Conservation (phyloP, 495 filamentous ascomycete genomes). For the Trypethelium eluteriae region DNA sequence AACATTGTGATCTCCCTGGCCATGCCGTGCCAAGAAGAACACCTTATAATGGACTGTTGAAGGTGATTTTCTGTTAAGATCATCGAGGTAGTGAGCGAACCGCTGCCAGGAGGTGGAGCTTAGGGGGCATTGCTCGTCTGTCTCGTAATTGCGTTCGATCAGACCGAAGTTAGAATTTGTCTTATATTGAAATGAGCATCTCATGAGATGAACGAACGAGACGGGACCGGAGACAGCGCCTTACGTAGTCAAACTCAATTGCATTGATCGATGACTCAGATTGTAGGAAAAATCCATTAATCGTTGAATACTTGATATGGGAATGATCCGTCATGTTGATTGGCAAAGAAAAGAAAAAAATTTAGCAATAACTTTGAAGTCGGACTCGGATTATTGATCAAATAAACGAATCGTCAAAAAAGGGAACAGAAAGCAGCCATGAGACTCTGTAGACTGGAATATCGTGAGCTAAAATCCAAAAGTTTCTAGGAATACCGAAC, state of each 20-base stretch:
- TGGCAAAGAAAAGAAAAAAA: neutral
- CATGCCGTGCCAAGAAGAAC: slow-evolving; percentile 34
- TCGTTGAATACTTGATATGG: neutral
- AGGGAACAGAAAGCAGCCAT: no score
- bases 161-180: slow-evolving; percentile 30
- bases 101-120: slow-evolving; percentile 25
- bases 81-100: slow-evolving; percentile 24
- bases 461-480: no score
- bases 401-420: no score
- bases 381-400: no score
- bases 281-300: slow-evolving; percentile 30
- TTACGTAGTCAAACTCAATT: slow-evolving; percentile 26
- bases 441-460: no score
- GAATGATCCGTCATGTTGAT: neutral
- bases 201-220: neutral
- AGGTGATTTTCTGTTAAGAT: slow-evolving; percentile 20
- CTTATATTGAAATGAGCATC: slow-evolving; percentile 13
- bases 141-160: slow-evolving; percentile 27
- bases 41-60: slow-evolving; percentile 28
- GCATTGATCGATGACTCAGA: slow-evolving; percentile 23
- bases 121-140: slow-evolving; percentile 16
- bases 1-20: slow-evolving; percentile 36
- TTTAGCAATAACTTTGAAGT: neutral
- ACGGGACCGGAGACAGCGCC: neutral
- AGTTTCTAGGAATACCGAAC: no score